Evolutionary conservation across 345 rosid genomes (phyloP).

Genomic region (Aquilaria yunnanensis): DNA sequence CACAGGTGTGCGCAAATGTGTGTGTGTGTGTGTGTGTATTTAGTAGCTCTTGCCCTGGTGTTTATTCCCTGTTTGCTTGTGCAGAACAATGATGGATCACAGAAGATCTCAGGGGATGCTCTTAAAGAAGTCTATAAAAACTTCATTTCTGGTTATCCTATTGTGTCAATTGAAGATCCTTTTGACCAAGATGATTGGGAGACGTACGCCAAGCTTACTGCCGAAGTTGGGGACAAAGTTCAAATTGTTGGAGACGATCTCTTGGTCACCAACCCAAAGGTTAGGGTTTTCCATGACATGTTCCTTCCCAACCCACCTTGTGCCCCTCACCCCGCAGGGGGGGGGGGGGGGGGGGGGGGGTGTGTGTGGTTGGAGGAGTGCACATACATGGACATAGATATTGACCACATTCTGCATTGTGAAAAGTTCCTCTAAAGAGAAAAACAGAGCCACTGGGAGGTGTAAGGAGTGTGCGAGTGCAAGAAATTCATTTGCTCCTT

Average conservation of each 20-base stretch:
- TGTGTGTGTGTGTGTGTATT: background rate
- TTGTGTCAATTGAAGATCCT: constrained; percentile 94
- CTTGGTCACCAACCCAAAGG: constrained; percentile 97
- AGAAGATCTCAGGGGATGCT: constrained; percentile 82
- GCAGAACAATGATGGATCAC: constrained; percentile 80
- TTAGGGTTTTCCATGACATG: constrained; percentile 9
- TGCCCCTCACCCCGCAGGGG: too few relatives aligned
- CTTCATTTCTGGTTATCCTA: constrained; percentile 79
- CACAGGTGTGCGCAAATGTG: too few relatives aligned
- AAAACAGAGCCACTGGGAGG: too few relatives aligned
- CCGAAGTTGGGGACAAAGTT: constrained; percentile 65
- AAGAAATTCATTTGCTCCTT: too few relatives aligned
- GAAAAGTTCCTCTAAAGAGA: too few relatives aligned
- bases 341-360: too few relatives aligned
- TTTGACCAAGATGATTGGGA: constrained; percentile 99
- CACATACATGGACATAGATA: too few relatives aligned
- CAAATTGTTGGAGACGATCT: constrained; percentile 99
- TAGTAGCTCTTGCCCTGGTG: background rate
- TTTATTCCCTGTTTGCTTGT: constrained; percentile 6
- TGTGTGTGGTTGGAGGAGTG: too few relatives aligned
- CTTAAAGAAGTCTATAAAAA: constrained; percentile 90
- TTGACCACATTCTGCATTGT: too few relatives aligned
- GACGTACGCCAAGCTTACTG: constrained; percentile 70
- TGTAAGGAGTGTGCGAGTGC: too few relatives aligned
- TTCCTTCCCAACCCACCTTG: too few relatives aligned